Percentiles rank a stretch among this genome's conserved stretches.
Conservation (phyloP, 306 rosid species). For the Cucurbita argyrosperma region DNA sequence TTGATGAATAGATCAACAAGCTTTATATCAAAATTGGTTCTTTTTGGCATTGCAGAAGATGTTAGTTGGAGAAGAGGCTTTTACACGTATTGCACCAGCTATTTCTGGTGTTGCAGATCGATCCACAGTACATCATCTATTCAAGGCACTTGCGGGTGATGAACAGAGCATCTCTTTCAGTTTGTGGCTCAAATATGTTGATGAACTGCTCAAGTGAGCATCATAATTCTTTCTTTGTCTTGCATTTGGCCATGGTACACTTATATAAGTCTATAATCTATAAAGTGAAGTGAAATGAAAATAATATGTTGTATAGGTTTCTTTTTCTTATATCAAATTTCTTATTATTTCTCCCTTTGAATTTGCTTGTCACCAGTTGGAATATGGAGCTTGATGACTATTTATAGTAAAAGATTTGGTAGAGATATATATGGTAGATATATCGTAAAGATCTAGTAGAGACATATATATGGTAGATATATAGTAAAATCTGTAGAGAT, state of each 20-base stretch:
- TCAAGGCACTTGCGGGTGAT: slow-evolving; percentile 71
- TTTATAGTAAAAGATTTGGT: too few species aligned
- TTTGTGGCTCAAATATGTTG: slow-evolving; percentile 63
- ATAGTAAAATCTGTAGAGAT: too few species aligned
- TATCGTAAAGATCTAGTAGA: too few species aligned
- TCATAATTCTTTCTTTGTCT: not conserved
- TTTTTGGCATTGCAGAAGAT: slow-evolving; percentile 41
- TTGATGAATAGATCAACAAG: slow-evolving; percentile 4
- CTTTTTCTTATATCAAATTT: too few species aligned
- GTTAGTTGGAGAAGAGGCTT: slow-evolving; percentile 64
- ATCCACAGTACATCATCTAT: slow-evolving; percentile 68
- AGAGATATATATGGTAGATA: too few species aligned
- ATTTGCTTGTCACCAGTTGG: too few species aligned
- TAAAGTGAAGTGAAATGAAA: not conserved
- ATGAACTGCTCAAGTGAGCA: slow-evolving; percentile 75
- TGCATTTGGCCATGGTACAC: not conserved
- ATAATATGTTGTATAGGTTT: not conserved
- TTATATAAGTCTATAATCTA: not conserved
- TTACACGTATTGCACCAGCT: slow-evolving; percentile 82
- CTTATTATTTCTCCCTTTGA: too few species aligned
- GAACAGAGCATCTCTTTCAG: slow-evolving; percentile 62
- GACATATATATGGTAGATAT: too few species aligned
- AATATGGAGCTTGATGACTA: too few species aligned
- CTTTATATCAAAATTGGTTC: not conserved
- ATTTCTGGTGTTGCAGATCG: slow-evolving; percentile 67